A percentile compares a stretch with the other conserved stretches of the same genome.
Evolutionary conservation across 495 filamentous ascomycete genomes (phyloP).

Genomic region (Hypoxylon intermedium): DNA sequence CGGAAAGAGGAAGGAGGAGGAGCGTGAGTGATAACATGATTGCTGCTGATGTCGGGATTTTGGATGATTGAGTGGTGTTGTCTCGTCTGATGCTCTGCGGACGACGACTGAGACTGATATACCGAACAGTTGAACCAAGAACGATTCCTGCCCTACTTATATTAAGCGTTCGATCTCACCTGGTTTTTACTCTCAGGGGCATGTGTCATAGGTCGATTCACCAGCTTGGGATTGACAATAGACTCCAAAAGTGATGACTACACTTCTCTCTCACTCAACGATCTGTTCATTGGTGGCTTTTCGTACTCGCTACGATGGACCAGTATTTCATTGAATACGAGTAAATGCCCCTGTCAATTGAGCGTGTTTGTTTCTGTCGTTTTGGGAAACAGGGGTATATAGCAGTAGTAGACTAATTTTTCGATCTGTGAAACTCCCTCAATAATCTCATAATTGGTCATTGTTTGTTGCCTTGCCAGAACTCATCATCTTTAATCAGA

Average conservation of each 20-base stretch:
- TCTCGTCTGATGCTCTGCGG: not conserved
- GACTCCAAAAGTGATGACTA: too few species aligned
- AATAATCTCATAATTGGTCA: not conserved
- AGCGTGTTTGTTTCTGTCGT: not conserved
- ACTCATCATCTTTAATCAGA: too few species aligned
- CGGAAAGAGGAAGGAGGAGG: constrained; percentile 15
- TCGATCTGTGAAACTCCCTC: not conserved
- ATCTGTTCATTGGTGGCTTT: too few species aligned
- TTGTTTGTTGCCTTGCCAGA: not conserved
- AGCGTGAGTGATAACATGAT: constrained; percentile 13
- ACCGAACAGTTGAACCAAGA: not conserved
- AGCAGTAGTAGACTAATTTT: not conserved
- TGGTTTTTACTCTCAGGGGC: too few species aligned
- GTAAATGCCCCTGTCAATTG: not conserved
- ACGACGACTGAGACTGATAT: not conserved
- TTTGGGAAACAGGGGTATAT: not conserved
- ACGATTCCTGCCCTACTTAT: not conserved
- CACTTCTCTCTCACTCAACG: too few species aligned
- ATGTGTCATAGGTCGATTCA: too few species aligned
- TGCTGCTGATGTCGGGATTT: not conserved
- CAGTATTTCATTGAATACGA: too few species aligned
- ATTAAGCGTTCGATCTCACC: too few species aligned
- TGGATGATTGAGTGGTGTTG: not conserved
- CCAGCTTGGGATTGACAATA: too few species aligned
- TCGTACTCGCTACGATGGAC: too few species aligned